phyloP scores from a whole-genome alignment of 2,329 filamentous ascomycete species.

The Phaeosphaeria sp. region DNA sequence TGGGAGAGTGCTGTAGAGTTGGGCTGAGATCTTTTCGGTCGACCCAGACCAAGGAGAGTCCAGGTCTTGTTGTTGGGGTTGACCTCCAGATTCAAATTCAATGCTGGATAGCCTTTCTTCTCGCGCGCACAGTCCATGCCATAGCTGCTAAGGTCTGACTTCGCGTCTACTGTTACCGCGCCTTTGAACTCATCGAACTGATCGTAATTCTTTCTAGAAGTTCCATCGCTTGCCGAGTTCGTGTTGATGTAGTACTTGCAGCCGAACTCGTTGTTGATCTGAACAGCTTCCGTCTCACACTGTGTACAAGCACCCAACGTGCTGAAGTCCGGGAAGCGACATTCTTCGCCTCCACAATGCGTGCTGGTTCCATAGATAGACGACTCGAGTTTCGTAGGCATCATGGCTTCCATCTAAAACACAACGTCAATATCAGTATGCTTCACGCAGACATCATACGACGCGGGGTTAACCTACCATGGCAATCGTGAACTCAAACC shows the following conservation, averaged over 20 bases:
- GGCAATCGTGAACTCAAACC: constrained; percentile 1
- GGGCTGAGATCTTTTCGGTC: background rate
- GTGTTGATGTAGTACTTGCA: constrained; percentile 1
- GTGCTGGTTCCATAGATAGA: background rate
- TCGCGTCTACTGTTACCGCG: background rate
- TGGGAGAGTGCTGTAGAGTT: background rate
- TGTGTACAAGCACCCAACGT: background rate
- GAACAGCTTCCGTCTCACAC: background rate
- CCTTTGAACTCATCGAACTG: too few relatives aligned
- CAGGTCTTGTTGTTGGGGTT: background rate
- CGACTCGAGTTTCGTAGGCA: background rate
- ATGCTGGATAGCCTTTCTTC: background rate
- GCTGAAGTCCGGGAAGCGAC: constrained; percentile 1
- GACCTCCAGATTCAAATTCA: background rate
- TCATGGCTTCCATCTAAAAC: background rate
- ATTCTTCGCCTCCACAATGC: background rate
- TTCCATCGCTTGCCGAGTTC: background rate
- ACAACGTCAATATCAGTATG: too few relatives aligned
- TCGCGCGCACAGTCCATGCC: constrained; percentile 1
- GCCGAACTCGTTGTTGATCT: constrained; percentile 3
- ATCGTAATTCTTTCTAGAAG: background rate
- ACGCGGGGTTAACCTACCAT: background rate
- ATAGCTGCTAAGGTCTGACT: too few relatives aligned
- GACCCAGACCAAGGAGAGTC: background rate
- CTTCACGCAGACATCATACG: too few relatives aligned